Conservation (phyloP, 257 asterid genomes). For the Ehretia macrophylla region DNA sequence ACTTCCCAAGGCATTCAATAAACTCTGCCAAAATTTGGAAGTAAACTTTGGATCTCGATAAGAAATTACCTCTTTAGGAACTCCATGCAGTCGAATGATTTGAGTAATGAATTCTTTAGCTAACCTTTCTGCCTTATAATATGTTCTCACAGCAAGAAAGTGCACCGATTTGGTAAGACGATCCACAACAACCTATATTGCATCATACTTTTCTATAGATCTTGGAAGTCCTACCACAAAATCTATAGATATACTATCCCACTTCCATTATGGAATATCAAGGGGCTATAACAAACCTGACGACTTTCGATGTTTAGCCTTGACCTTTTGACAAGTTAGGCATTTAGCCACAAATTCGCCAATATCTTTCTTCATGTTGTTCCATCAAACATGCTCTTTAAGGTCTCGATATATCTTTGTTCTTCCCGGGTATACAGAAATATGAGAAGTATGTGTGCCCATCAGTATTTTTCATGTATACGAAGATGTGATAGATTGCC, state of each 20-base stretch:
- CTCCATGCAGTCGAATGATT: neutral
- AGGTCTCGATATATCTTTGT: conserved; percentile 5
- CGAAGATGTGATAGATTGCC: no score
- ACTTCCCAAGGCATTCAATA: neutral
- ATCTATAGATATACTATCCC: neutral
- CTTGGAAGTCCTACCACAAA: neutral
- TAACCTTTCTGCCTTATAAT: neutral
- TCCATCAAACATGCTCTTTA: conserved; percentile 2
- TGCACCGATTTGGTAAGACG: neutral
- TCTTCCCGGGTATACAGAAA: neutral
- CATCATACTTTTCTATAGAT: neutral
- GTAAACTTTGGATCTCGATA: neutral
- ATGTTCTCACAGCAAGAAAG: neutral
- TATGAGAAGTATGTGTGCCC: neutral
- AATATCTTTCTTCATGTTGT: neutral
- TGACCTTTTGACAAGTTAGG: conserved; percentile 2
- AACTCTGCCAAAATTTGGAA: neutral
- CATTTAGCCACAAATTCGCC: conserved; percentile 3
- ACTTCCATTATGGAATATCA: neutral
- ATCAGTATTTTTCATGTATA: no score
- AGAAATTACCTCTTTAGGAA: neutral
- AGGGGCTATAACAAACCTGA: neutral
- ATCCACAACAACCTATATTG: conserved; percentile 3
- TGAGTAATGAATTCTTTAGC: neutral
- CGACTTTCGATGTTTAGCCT: neutral